These are phyloP conservation scores for Pichia sp. DNA, from an alignment of 1,139 yeast species.

Conservation along the genomic window DNA sequence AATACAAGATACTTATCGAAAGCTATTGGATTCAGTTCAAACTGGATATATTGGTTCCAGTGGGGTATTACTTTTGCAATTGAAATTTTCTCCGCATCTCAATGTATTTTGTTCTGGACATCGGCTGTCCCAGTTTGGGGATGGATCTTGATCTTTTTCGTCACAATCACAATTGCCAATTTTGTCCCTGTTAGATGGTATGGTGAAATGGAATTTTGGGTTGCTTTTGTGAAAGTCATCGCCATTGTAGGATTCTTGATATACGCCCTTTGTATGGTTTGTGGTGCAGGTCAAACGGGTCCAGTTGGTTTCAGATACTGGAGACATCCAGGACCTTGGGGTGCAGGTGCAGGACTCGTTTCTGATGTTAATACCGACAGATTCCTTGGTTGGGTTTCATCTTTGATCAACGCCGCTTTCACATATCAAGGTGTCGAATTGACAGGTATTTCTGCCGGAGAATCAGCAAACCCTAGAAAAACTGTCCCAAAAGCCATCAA, in stretches of 20 bases:
- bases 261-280: slow-evolving; percentile 36
- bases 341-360: slow-evolving; percentile 42
- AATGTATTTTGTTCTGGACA: slow-evolving; percentile 48
- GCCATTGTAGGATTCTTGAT: slow-evolving; percentile 49
- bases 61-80: slow-evolving; percentile 83
- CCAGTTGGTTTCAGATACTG: slow-evolving; percentile 80
- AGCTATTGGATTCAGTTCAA: slow-evolving; percentile 71
- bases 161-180: slow-evolving; percentile 41
- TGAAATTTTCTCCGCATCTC: slow-evolving; percentile 62
- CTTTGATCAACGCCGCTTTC: slow-evolving; percentile 49
- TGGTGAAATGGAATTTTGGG: slow-evolving; percentile 65
- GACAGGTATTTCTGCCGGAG: background rate
- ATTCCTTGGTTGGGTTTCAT: slow-evolving; percentile 54
- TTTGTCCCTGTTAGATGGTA: slow-evolving; percentile 56
- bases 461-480: background rate
- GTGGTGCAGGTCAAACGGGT: slow-evolving; percentile 39
- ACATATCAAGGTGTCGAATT: slow-evolving; percentile 1
- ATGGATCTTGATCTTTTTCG: slow-evolving; percentile 70
- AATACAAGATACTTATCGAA: slow-evolving; percentile 59
- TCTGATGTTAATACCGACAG: slow-evolving; percentile 42
- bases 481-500: slow-evolving; percentile 1
- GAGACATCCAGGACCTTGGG: slow-evolving; percentile 90
- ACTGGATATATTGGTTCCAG: slow-evolving; percentile 80
- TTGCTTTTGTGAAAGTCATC: slow-evolving; percentile 53
- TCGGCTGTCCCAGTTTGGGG: slow-evolving; percentile 60